Evolutionary conservation across 352 stramenopile species (phyloP).

Genomic region (Pythium sp.): DNA sequence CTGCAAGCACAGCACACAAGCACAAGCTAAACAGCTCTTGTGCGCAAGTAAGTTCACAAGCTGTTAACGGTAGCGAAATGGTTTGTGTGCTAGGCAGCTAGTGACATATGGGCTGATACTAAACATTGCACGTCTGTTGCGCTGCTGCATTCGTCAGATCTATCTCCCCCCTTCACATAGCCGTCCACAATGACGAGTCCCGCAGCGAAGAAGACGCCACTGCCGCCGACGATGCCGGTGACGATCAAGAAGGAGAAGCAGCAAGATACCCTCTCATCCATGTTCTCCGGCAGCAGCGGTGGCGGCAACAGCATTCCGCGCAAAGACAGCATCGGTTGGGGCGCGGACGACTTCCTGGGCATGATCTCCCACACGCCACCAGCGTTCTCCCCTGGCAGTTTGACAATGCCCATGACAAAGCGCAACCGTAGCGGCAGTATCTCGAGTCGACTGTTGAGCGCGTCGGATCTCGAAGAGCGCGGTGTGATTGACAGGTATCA

Average conservation of each 20-base stretch:
- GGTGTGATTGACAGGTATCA: conserved; percentile 89
- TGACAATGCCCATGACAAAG: conserved; percentile 89
- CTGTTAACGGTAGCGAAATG: background rate
- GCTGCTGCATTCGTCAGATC: background rate
- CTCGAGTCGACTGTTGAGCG: conserved; percentile 82
- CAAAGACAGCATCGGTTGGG: conserved; percentile 84
- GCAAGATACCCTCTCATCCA: conserved; percentile 23
- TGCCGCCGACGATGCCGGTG: conserved; percentile 65
- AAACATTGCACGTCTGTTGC: background rate
- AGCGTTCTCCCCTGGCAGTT: conserved; percentile 88
- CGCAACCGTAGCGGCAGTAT: conserved; percentile 80
- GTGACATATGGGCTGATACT: background rate
- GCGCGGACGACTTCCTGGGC: conserved; percentile 79
- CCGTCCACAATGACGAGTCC: conserved; percentile 21
- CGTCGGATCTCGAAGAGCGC: conserved; percentile 87
- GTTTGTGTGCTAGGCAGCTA: background rate
- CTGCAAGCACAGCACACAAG: background rate
- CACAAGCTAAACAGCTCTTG: background rate
- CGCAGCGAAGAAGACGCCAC: conserved; percentile 33
- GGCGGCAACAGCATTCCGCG: conserved; percentile 40
- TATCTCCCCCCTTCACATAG: background rate
- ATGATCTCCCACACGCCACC: conserved; percentile 90
- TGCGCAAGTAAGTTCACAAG: background rate
- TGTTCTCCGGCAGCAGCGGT: conserved; percentile 27
- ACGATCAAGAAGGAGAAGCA: conserved; percentile 70